Base-by-base conservation (phyloP, 345 rosid genomes). In the rapeseed (Brassica napus) region DNA sequence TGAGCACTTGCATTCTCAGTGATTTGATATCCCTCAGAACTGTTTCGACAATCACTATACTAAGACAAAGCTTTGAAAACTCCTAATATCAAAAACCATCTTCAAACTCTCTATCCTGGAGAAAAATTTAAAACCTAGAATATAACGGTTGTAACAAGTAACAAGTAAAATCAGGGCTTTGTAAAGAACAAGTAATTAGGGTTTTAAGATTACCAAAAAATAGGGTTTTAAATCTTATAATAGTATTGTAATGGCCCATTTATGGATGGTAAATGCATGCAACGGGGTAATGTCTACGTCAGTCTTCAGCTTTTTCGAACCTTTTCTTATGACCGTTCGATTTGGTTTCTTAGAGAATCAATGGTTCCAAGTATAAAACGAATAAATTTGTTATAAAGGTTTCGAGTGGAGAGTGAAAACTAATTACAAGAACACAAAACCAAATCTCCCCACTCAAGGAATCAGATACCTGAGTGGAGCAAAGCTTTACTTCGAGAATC, bases 401-500 rank as follows among this genome's bases (percentile, higher is more conserved):
- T 72, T 78, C 66, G 79, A 55, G 49, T 71, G 4, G 12, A 1
- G 21, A 32, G 75, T 63, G 14, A 71, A 4, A 11, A 24, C 10
- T 24, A 60, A 15, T 2, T 49, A 24, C 47, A 72, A 39, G 37
- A 74, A 62, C 71, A 16, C 82, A 74, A 74, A 47, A 52, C 71
- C 28, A 79, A 73, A 68, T 79, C 7, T 26, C 74, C 47, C 47
- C 3, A 21, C 59, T 63, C 61, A 69, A 54, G 69, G 83, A 74
- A 80, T 74, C 83, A 64, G 70, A 79, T 80, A 62, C 73, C 23
- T 54, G 69, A 24, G 4, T 16, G 68, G 61, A 79, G 70, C 79
- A 69, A 80, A 74, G 68, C 71, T 12, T 68, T 15, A 64, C 71
- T 71, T 12, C 81, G 72, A 66, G 78, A 73, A 73, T 79, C 73